Conservation (phyloP, 345 rosid genomes). For the Limnanthes douglasii region DNA sequence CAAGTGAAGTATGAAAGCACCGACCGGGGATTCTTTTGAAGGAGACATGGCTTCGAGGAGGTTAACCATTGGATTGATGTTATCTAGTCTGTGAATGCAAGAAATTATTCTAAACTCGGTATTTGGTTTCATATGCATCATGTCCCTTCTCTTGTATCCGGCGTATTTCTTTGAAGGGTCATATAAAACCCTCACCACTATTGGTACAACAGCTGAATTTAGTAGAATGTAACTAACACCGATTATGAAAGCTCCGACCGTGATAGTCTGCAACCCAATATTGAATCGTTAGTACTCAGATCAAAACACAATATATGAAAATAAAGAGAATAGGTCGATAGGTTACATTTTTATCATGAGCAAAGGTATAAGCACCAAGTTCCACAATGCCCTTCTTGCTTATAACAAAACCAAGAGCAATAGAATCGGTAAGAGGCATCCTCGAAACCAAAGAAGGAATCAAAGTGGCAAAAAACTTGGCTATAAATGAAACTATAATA, state of each 20-base stretch:
- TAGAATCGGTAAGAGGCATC: conserved; percentile 32
- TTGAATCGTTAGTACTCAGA: too few species aligned
- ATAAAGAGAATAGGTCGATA: too few species aligned
- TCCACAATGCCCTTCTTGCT: conserved; percentile 26
- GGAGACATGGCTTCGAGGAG: conserved; percentile 21
- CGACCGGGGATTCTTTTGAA: conserved; percentile 17
- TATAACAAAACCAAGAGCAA: conserved; percentile 27
- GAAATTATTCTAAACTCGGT: conserved; percentile 26
- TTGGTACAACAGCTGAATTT: conserved; percentile 20
- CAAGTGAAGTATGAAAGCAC: conserved; percentile 33
- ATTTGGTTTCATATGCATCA: conserved; percentile 13
- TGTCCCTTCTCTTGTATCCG: conserved; percentile 25
- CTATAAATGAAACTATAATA: conserved; percentile 4
- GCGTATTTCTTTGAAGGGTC: conserved; percentile 38
- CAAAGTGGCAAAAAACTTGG: conserved; percentile 15
- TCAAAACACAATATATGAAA: too few species aligned
- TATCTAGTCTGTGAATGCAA: conserved; percentile 30
- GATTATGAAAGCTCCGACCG: conserved; percentile 12
- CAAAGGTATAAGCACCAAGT: conserved; percentile 10
- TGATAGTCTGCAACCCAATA: conserved; percentile 17
- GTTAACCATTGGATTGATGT: conserved; percentile 16
- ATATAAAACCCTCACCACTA: conserved; percentile 23
- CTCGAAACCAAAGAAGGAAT: conserved; percentile 12
- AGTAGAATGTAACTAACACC: conserved; percentile 8
- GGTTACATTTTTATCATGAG: conserved; percentile 13